Evolutionary conservation across 164 flowering plant species (phyloP), one percentile per base, ranked within the genome.

Genomic region (Vitis labrusca): DNA sequence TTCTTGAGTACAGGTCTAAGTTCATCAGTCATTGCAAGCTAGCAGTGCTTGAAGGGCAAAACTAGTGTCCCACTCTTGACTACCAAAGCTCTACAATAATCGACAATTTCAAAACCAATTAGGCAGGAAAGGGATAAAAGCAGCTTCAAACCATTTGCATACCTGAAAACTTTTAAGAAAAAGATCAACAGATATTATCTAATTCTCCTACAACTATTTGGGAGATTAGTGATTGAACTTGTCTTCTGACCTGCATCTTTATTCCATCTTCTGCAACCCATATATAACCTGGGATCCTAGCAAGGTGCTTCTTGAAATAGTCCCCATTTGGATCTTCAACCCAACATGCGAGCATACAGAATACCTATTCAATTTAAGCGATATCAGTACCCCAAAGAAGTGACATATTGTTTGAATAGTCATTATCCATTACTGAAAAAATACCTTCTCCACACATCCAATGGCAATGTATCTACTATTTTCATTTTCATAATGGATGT

Each of bases 291-390:
- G 88, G 83, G 53, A 83, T 75, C 56, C 88, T 81, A n/a, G 86
- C 80, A 54, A 85, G 81, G 64, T 85, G 86, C 67, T 85, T 81
- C 72, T 82, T 85, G 68, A 82, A 83, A 12, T 73, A 67, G 47
- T 81, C 83, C 1, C 88, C 83, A 44, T 75, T 65, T 9, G 89
- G 85, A 56, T 85, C 80, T 76, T 85, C 89, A 3, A 67, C 84
- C 89, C 86, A 85, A 57, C 89, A 85, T 67, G 84, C 82, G 59
- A 85, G 86, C 89, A 85, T 85, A 68, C 79, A 81, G 10, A 83
- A 32, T 13, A 73, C 83, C 84, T 81, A 30, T 19, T 10, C 8
- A 50, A 6, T 32, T 32, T 32, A 32, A 32, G 44, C 44, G 5
- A n/a, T n/a, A 32, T 32, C 6, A 32, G 44, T 3, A 32, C 59